Evolutionary conservation across 2,329 filamentous ascomycete species (phyloP).

Genomic region (Ophiocordyceps unilateralis): DNA sequence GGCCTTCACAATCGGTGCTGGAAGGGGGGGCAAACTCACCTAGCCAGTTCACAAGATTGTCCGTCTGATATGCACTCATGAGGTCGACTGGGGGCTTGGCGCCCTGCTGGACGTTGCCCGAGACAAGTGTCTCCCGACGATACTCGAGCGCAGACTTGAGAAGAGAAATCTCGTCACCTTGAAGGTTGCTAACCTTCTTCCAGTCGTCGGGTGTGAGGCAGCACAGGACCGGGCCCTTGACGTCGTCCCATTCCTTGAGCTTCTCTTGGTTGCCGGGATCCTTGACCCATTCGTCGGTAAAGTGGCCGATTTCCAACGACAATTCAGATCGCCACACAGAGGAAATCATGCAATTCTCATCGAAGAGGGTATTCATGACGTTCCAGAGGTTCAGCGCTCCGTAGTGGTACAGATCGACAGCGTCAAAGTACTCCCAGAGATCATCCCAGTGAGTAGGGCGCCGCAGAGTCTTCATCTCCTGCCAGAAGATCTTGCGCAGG

Average conservation of each 20-base stretch:
- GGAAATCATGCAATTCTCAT: constrained; percentile 21
- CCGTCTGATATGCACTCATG: constrained; percentile 8
- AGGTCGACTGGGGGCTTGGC: constrained; percentile 9
- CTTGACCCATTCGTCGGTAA: constrained; percentile 19
- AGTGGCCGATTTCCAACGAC: constrained; percentile 15
- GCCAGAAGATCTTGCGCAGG: constrained; percentile 18
- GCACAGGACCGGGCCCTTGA: constrained; percentile 9
- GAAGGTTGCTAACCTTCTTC: constrained; percentile 11
- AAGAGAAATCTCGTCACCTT: constrained; percentile 12
- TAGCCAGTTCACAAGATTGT: constrained; percentile 18
- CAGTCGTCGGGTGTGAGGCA: constrained; percentile 12
- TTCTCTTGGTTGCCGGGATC: constrained; percentile 12
- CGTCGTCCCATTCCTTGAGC: constrained; percentile 13
- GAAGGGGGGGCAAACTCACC: constrained; percentile 9
- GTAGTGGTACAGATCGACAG: constrained; percentile 25
- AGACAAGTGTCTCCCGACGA: constrained; percentile 12
- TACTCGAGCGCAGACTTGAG: constrained; percentile 15
- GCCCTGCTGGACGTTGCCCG: constrained; percentile 2
- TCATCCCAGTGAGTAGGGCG: constrained; percentile 18
- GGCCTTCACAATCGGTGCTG: too few relatives aligned
- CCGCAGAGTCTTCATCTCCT: constrained; percentile 16
- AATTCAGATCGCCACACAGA: constrained; percentile 9
- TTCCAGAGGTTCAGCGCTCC: constrained; percentile 32
- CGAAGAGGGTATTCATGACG: constrained; percentile 21
- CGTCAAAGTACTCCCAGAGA: constrained; percentile 30